Evolutionary conservation across 371 early-diverging fungal species (phyloP), one percentile per base, ranked within the genome.

Genomic region (Syncephalastrum monosporum): DNA sequence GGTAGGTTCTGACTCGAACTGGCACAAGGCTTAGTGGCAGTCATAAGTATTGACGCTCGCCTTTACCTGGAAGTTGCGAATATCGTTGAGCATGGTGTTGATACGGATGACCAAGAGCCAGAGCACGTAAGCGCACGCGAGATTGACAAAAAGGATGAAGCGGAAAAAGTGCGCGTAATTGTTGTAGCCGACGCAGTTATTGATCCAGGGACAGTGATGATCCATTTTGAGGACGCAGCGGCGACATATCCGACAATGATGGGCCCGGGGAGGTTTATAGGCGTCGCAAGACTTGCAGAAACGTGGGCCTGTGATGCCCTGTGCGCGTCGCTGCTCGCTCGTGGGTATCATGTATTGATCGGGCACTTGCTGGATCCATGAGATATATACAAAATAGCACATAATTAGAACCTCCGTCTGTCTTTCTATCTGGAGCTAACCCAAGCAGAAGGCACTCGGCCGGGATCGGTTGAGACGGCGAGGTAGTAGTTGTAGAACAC

Each of bases 151-250:
- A 14, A 82, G 64, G 29, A 95, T 63, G 63, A 97, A 97, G 12
- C 95, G 86, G 25, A 95, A 48, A 71, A 98, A 98, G 69, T 96
- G 88, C 8, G 83, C 85, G 61, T 91, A 87, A 71, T 98, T 98
- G 55, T 59, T 59, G 65, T 91, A 82, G 4, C 98, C 98, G 38
- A 98, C 92, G 77, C 98, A 98, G 71, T 94, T 97, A 75, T 95
- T 92, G 46, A 98, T 87, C 93, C 98, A 99, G 3, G 95, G 95
- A 68, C 98, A 98, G 64, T 98, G 98, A 61, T 94, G 94, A 65
- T 94, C 94, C 92, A 92, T 91, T 61, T 91, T 92, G 16, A 92
- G 80, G 21, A 94, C 88, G 77, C 94, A 94, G 10, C 84, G 81
- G 16, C 83, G 78, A 68, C 94, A 94, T 44, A 82, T 74, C 6